These are phyloP conservation scores for Betula pendula DNA, from an alignment of 306 rosid genomes.

Conservation along the genomic window DNA sequence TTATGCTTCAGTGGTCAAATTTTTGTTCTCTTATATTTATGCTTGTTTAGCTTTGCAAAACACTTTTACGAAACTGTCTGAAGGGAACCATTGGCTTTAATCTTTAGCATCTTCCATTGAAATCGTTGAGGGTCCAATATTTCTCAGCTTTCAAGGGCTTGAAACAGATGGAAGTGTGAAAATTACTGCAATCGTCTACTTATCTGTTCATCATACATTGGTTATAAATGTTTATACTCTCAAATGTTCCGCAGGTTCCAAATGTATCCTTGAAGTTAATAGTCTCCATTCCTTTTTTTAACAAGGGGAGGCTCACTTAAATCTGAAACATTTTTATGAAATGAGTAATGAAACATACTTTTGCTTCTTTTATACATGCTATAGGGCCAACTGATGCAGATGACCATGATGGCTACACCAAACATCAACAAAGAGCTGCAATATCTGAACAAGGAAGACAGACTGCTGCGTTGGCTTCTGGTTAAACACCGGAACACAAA, in stretches of 20 bases:
- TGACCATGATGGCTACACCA: slow-evolving; percentile 93
- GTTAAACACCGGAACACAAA: slow-evolving; percentile 61
- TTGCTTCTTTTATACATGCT: slow-evolving; percentile 11
- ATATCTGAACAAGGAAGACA: slow-evolving; percentile 92
- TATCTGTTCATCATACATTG: too few species aligned
- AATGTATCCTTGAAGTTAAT: too few species aligned
- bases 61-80: background rate
- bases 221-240: too few species aligned
- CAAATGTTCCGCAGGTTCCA: too few species aligned
- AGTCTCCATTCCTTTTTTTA: too few species aligned
- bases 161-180: too few species aligned
- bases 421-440: slow-evolving; percentile 89
- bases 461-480: slow-evolving; percentile 78
- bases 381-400: slow-evolving; percentile 87
- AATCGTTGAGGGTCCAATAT: background rate
- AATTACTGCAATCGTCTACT: too few species aligned
- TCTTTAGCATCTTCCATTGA: background rate
- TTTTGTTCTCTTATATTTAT: slow-evolving; percentile 1
- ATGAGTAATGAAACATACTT: background rate
- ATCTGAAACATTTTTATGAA: background rate
- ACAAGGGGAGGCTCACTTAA: background rate
- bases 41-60: background rate
- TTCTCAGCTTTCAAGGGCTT: background rate
- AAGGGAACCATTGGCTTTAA: background rate
- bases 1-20: background rate